These are phyloP conservation scores for Linaria vulgaris DNA, from an alignment of 257 asterid species.

Conservation along the genomic window DNA sequence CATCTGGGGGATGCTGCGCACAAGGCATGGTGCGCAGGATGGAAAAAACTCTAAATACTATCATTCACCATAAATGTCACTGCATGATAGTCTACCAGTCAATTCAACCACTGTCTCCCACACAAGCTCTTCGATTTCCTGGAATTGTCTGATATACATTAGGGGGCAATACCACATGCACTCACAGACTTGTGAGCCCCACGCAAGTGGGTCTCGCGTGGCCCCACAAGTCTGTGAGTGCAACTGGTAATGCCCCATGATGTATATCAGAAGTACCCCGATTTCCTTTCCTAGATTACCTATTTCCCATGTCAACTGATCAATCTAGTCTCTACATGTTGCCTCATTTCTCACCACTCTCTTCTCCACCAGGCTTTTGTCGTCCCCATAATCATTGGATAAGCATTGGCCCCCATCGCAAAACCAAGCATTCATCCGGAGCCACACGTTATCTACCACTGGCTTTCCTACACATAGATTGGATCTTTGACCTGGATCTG, in stretches of 20 bases:
- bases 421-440: slow-evolving; percentile 60
- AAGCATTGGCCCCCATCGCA: slow-evolving; percentile 39
- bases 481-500: slow-evolving; percentile 39
- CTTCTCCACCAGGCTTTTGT: slow-evolving; percentile 53
- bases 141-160: too few relatives aligned
- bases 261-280: slow-evolving; percentile 61
- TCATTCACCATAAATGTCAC: too few relatives aligned
- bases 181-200: too few relatives aligned
- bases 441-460: slow-evolving; percentile 67
- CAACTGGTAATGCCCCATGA: too few relatives aligned
- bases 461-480: slow-evolving; percentile 28
- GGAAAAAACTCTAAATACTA: too few relatives aligned
- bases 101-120: slow-evolving; percentile 61
- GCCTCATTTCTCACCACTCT: slow-evolving; percentile 68
- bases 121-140: slow-evolving; percentile 76
- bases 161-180: too few relatives aligned
- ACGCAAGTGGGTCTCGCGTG: too few relatives aligned
- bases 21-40: too few relatives aligned
- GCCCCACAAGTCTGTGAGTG: too few relatives aligned
- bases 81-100: slow-evolving; percentile 38
- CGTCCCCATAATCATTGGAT: slow-evolving; percentile 44
- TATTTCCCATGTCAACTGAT: slow-evolving; percentile 47
- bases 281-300: slow-evolving; percentile 60
- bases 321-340: slow-evolving; percentile 67
- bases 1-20: too few relatives aligned